phyloP scores from a whole-genome alignment of 164 flowering plant genomes.

The Sedum album region DNA sequence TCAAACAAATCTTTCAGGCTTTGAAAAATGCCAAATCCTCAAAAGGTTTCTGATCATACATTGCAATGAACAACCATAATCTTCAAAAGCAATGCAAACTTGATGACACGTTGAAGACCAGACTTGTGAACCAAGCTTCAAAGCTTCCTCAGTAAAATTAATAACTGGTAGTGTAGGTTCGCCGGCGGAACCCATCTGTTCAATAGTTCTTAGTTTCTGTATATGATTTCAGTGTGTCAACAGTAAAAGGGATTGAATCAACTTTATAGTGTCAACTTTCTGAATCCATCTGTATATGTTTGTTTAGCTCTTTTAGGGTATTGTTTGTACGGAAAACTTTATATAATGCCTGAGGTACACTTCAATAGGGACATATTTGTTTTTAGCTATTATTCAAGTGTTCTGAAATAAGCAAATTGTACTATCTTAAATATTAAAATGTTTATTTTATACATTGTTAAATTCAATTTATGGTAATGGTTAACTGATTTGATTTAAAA shows the following conservation, averaged over 20 bases:
- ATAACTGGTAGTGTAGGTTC: conserved; percentile 17
- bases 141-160: conserved; percentile 15
- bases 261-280: neutral
- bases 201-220: neutral
- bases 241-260: neutral
- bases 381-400: neutral
- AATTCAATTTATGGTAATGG: too few species aligned
- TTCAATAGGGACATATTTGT: neutral
- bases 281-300: neutral
- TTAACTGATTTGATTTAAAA: too few species aligned
- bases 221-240: neutral
- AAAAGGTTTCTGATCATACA: conserved; percentile 14
- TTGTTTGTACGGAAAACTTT: neutral
- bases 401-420: neutral
- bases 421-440: neutral
- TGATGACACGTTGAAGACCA: conserved; percentile 15
- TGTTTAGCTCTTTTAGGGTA: too few species aligned
- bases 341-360: neutral
- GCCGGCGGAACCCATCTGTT: neutral
- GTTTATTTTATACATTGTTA: neutral
- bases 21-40: conserved; percentile 11
- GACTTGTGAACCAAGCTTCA: conserved; percentile 14
- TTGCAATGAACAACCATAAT: conserved; percentile 26
- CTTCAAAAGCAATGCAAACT: conserved; percentile 20
- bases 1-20: conserved; percentile 19